Evolutionary conservation across 768 basidiomycete species (phyloP).

Genomic region (Agaricus blazei): DNA sequence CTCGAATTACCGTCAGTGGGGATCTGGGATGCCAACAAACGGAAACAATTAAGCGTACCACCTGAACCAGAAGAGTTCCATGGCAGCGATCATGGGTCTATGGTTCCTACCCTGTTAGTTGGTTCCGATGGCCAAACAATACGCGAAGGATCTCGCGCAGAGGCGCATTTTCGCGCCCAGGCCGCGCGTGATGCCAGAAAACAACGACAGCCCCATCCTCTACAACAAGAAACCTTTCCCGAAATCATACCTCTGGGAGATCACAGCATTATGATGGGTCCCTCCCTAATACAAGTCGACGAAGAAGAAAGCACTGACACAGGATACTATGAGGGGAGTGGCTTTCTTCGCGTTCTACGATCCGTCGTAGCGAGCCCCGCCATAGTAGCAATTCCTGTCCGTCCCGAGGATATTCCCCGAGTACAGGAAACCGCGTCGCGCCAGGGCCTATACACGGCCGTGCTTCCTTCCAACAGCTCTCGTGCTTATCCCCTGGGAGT

Average conservation of each 20-base stretch:
- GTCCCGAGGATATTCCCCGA: constrained; percentile 6
- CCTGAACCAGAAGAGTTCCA: neutral
- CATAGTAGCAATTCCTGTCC: constrained; percentile 3
- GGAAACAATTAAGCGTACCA: neutral
- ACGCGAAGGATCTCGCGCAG: constrained; percentile 9
- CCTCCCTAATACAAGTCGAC: neutral
- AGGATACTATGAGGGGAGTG: neutral
- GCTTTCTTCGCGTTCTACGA: constrained; percentile 5
- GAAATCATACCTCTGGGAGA: neutral
- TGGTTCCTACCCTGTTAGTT: constrained; percentile 6
- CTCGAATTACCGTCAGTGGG: constrained; percentile 2
- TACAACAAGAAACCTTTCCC: neutral
- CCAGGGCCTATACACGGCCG: constrained; percentile 4
- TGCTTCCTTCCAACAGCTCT: neutral
- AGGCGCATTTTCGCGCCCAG: constrained; percentile 2
- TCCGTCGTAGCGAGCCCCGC: constrained; percentile 1
- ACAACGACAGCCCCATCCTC: neutral
- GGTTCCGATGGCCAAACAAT: constrained; percentile 7
- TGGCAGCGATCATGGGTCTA: neutral
- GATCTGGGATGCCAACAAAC: neutral
- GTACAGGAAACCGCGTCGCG: constrained; percentile 7
- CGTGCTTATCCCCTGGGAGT: neutral
- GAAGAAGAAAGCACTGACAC: neutral
- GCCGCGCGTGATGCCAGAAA: neutral
- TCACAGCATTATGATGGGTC: neutral